Evolutionary conservation across 1,284 basidiomycete species (phyloP).

Genomic region (Malassezia pachydermatis): DNA sequence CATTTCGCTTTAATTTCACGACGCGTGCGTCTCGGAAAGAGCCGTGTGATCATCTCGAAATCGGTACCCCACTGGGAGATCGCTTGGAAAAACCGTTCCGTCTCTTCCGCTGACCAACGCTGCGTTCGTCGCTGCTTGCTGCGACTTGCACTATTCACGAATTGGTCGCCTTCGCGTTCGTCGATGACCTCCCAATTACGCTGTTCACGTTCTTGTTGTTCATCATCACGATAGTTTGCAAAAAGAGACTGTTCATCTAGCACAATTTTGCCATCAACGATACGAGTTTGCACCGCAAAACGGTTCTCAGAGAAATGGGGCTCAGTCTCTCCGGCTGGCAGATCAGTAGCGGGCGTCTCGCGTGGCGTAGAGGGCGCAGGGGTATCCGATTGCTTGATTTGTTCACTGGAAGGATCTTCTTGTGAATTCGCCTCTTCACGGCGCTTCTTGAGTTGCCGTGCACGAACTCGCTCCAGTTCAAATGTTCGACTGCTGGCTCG

Average conservation of each 20-base stretch:
- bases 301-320: conserved; percentile 37
- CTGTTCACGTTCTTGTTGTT: conserved; percentile 52
- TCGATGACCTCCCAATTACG: conserved; percentile 65
- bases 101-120: conserved; percentile 75
- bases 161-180: conserved; percentile 59
- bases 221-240: conserved; percentile 39
- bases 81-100: conserved; percentile 71
- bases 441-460: conserved; percentile 25
- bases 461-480: conserved; percentile 32
- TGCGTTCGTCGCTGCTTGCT: conserved; percentile 58
- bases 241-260: conserved; percentile 47
- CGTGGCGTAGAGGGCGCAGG: conserved; percentile 5
- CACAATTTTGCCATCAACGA: conserved; percentile 49
- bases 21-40: conserved; percentile 72
- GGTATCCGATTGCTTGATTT: conserved; percentile 13
- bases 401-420: conserved; percentile 11
- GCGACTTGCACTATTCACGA: conserved; percentile 73
- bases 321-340: conserved; percentile 22
- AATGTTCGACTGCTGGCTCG: conserved; percentile 39
- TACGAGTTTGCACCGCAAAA: conserved; percentile 45
- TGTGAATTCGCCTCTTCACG: conserved; percentile 22
- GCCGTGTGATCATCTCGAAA: conserved; percentile 75
- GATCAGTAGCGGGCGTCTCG: conserved; percentile 2
- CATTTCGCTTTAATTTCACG: conserved; percentile 84
- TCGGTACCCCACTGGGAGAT: conserved; percentile 79